Percentiles rank a stretch among this genome's conserved stretches.
Conservation (phyloP, 768 basidiomycete species). For the Podaxis mareebaensis region DNA sequence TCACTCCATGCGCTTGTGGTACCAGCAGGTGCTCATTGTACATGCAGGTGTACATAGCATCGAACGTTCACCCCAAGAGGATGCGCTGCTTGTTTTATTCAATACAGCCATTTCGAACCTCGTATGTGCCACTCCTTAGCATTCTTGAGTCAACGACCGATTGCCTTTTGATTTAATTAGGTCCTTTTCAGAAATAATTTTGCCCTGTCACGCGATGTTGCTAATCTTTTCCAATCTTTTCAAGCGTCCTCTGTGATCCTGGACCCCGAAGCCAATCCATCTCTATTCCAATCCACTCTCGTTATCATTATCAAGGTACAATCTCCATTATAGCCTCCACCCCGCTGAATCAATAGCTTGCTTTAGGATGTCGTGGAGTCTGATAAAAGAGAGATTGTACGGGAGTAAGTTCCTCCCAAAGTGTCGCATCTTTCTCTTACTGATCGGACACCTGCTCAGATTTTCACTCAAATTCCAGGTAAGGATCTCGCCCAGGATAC, state of each 20-base stretch:
- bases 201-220: slow-evolving; percentile 58
- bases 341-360: too few relatives aligned
- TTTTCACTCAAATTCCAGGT: slow-evolving; percentile 54
- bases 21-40: background rate
- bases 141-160: too few relatives aligned
- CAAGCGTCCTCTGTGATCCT: slow-evolving; percentile 58
- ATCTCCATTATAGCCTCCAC: background rate
- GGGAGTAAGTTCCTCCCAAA: slow-evolving; percentile 42
- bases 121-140: slow-evolving; percentile 27
- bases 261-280: slow-evolving; percentile 58
- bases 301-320: slow-evolving; percentile 64
- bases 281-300: slow-evolving; percentile 57
- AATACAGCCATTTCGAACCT: slow-evolving; percentile 68
- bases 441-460: slow-evolving; percentile 26
- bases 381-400: slow-evolving; percentile 56
- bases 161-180: slow-evolving; percentile 28
- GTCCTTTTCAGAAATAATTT: slow-evolving; percentile 70
- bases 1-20: background rate
- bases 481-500: too few relatives aligned
- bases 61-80: slow-evolving; percentile 64
- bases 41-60: slow-evolving; percentile 58
- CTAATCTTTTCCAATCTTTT: slow-evolving; percentile 62
- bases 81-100: slow-evolving; percentile 62
- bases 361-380: slow-evolving; percentile 62
- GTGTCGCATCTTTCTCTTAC: too few relatives aligned